phyloP scores from a whole-genome alignment of 208 protist species.

The Dictyostelium gargantuum region DNA sequence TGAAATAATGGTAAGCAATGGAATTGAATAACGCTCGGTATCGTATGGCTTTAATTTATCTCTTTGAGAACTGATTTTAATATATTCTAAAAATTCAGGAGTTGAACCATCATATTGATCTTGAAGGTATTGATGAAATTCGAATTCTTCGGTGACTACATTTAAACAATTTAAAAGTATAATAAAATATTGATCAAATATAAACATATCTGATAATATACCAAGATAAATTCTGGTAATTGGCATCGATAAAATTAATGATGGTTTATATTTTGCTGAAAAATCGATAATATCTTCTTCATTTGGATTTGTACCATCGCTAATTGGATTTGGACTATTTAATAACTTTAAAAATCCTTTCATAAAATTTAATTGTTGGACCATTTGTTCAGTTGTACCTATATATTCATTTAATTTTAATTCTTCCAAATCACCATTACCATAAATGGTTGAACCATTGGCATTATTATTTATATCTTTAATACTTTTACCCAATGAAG shows the following conservation, averaged over 20 bases:
- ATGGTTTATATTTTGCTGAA: constrained; percentile 28
- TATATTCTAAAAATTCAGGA: constrained; percentile 3
- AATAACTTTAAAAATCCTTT: neutral
- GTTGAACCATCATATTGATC: constrained; percentile 4
- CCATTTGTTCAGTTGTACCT: neutral
- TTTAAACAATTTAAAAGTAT: constrained; percentile 15
- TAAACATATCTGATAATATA: neutral
- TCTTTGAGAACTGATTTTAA: constrained; percentile 7
- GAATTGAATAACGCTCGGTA: constrained; percentile 26
- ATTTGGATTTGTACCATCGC: constrained; percentile 32
- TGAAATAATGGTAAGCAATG: constrained; percentile 14
- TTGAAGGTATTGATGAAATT: constrained; percentile 8
- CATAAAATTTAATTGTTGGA: constrained; percentile 26
- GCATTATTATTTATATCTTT: neutral
- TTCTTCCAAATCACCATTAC: constrained; percentile 20
- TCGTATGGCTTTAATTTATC: constrained; percentile 11
- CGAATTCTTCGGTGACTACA: neutral
- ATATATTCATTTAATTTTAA: neutral
- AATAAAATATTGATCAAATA: constrained; percentile 52
- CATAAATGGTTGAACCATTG: neutral
- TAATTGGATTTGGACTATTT: neutral
- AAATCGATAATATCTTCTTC: constrained; percentile 57
- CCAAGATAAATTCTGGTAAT: constrained; percentile 39
- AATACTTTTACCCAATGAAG: neutral
- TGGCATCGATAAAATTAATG: neutral